These are phyloP conservation scores for Balansia obtecta DNA, from an alignment of 2,329 filamentous ascomycete genomes.

Conservation along the genomic window DNA sequence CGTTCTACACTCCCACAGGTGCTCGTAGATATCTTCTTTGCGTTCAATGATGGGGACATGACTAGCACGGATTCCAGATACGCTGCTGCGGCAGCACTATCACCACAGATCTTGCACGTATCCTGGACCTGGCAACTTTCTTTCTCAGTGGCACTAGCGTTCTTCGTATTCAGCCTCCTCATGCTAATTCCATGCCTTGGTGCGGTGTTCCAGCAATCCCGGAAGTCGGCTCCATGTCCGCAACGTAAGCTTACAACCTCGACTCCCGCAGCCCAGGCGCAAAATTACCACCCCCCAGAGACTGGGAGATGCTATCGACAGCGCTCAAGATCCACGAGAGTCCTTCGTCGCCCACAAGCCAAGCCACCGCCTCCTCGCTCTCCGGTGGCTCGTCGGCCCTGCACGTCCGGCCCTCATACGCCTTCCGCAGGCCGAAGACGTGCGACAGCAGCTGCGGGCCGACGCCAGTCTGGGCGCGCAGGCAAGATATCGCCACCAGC, in stretches of 20 bases:
- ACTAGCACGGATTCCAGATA: conserved; percentile 28
- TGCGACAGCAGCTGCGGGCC: conserved; percentile 73
- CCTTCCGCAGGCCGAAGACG: conserved; percentile 69
- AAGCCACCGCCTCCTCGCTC: conserved; percentile 23
- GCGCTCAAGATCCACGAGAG: conserved; percentile 33
- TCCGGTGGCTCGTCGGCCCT: conserved; percentile 18
- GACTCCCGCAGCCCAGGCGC: conserved; percentile 9
- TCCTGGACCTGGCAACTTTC: no score
- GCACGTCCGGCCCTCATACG: conserved; percentile 53
- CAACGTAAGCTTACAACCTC: conserved; percentile 7
- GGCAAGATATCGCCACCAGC: conserved; percentile 59
- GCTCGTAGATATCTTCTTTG: conserved; percentile 33
- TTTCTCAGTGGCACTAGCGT: no score
- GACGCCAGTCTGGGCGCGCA: conserved; percentile 70
- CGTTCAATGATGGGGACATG: not conserved
- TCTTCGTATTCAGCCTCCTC: not conserved
- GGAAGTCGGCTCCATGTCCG: not conserved
- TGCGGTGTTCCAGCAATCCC: conserved; percentile 50
- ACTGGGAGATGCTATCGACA: conserved; percentile 32
- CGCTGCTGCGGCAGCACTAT: conserved; percentile 59
- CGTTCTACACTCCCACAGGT: conserved; percentile 70
- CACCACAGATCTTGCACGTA: conserved; percentile 57
- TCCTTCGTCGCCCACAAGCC: conserved; percentile 33
- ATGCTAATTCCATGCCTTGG: conserved; percentile 19
- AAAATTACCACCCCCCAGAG: conserved; percentile 31